Percentiles rank a stretch among this genome's conserved stretches.
phyloP scores from a whole-genome alignment of 768 basidiomycete genomes.

The Crassisporium funariophilum region DNA sequence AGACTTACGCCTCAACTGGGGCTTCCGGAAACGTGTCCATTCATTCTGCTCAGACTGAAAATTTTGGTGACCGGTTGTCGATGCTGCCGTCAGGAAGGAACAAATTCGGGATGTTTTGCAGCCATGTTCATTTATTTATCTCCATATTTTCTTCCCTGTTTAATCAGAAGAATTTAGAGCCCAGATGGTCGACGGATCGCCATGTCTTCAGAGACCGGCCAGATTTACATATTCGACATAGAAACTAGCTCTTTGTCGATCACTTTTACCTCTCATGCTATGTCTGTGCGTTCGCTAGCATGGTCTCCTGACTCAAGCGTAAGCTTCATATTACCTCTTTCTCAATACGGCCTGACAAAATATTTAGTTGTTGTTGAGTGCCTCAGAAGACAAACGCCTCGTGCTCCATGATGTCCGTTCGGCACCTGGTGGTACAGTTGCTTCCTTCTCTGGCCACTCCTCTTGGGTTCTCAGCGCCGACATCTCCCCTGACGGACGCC shows the following conservation, averaged over 20 bases:
- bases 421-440: conserved; percentile 78
- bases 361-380: conserved; percentile 78
- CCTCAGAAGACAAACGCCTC: conserved; percentile 91
- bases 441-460: conserved; percentile 83
- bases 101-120: conserved; percentile 79
- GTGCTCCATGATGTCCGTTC: conserved; percentile 87
- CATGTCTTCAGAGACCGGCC: conserved; percentile 83
- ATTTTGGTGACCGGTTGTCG: conserved; percentile 66
- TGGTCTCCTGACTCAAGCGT: conserved; percentile 93
- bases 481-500: conserved; percentile 78
- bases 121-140: conserved; percentile 46
- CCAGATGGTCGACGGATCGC: conserved; percentile 86
- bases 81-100: conserved; percentile 65
- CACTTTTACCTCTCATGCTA: conserved; percentile 86
- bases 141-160: not conserved
- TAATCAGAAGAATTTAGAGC: conserved; percentile 52
- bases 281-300: conserved; percentile 82
- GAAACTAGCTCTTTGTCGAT: conserved; percentile 64
- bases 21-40: conserved; percentile 71
- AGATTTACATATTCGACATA: conserved; percentile 84
- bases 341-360: conserved; percentile 1
- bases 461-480: conserved; percentile 90
- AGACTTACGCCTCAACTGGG: conserved; percentile 74
- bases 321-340: conserved; percentile 21
- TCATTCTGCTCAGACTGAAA: conserved; percentile 66